Evolutionary conservation across 352 stramenopile genomes (phyloP).

Genomic region (Globisporangium cylindrosporum): DNA sequence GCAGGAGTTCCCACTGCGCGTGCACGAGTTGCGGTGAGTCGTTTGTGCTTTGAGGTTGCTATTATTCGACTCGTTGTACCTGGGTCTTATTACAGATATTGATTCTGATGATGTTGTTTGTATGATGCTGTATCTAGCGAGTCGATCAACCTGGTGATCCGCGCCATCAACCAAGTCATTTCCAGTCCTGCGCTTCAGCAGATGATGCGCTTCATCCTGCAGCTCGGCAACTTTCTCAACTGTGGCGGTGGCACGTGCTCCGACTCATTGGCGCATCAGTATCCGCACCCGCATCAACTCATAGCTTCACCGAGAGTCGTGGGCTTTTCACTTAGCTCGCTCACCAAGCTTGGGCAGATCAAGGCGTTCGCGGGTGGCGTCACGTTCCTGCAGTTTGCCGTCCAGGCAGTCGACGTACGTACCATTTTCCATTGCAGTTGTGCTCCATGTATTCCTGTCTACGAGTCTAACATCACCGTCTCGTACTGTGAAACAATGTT

Average conservation of each 20-base stretch:
- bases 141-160: constrained; percentile 64
- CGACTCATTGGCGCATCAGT: background rate
- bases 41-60: background rate
- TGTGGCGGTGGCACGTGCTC: constrained; percentile 28
- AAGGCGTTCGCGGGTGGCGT: constrained; percentile 74
- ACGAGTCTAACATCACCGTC: too few species aligned
- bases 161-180: constrained; percentile 69
- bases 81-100: background rate
- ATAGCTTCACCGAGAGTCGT: constrained; percentile 23
- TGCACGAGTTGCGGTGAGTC: constrained; percentile 67
- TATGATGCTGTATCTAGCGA: constrained; percentile 23
- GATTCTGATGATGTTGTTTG: background rate
- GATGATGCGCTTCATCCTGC: constrained; percentile 67
- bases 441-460: too few species aligned
- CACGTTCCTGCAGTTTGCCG: constrained; percentile 78
- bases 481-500: background rate
- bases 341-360: constrained; percentile 76
- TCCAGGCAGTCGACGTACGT: constrained; percentile 67
- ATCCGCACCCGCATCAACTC: background rate
- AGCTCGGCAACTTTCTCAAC: constrained; percentile 74
- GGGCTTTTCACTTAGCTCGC: constrained; percentile 73
- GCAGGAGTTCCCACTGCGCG: constrained; percentile 63
- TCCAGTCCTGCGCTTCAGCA: constrained; percentile 58
- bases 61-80: background rate
- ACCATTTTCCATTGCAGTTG: background rate